Evolutionary conservation across 1,284 basidiomycete species (phyloP).

Genomic region (Ganoderma lingzhi): DNA sequence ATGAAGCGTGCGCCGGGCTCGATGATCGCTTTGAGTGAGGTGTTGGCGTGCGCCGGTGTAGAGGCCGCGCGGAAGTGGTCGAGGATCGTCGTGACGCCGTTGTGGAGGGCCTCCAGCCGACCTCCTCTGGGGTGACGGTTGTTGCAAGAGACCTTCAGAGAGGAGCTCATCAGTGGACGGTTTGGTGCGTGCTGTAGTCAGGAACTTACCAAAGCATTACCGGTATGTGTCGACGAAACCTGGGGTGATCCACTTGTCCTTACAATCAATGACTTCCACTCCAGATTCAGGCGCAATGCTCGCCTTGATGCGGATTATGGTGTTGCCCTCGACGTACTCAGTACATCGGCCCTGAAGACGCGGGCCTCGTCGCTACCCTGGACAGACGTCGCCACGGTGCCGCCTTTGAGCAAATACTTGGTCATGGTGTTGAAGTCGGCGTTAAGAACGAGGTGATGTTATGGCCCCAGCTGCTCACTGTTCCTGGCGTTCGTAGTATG

Average conservation of each 20-base stretch:
- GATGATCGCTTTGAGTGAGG: constrained; percentile 38
- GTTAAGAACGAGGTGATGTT: background rate
- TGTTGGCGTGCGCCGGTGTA: constrained; percentile 40
- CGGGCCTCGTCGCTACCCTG: constrained; percentile 32
- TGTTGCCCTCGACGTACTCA: constrained; percentile 38
- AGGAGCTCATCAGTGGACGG: background rate
- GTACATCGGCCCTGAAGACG: constrained; percentile 40
- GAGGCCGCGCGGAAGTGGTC: constrained; percentile 45
- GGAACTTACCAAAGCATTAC: constrained; percentile 39
- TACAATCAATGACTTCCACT: constrained; percentile 40
- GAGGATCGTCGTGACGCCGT: constrained; percentile 43
- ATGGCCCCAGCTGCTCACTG: background rate
- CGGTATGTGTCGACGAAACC: constrained; percentile 45
- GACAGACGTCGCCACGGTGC: constrained; percentile 39
- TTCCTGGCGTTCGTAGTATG: background rate
- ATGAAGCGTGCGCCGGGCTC: constrained; percentile 43
- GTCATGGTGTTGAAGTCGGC: constrained; percentile 8
- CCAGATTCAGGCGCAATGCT: constrained; percentile 33
- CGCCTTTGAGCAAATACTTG: constrained; percentile 41
- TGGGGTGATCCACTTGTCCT: constrained; percentile 43
- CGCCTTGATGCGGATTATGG: constrained; percentile 38
- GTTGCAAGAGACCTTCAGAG: constrained; percentile 35
- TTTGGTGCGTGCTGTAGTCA: too few species aligned
- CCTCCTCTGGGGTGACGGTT: constrained; percentile 39
- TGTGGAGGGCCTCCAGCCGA: constrained; percentile 44